Percentiles rank a stretch among this genome's conserved stretches.
Evolutionary conservation across 306 rosid genomes (phyloP).

Genomic region (Vachellia pachyceras): DNA sequence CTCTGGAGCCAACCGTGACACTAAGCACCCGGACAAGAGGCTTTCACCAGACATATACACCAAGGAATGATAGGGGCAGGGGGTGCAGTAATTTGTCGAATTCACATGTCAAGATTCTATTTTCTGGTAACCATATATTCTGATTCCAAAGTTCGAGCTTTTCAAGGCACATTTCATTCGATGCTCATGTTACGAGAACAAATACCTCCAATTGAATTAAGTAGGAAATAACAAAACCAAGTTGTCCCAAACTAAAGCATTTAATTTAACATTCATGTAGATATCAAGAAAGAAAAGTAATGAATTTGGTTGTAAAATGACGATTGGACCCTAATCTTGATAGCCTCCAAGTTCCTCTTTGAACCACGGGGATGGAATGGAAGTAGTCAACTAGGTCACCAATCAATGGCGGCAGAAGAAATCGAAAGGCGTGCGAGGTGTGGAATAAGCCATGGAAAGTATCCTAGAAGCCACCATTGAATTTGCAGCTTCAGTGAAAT

Average conservation of each 20-base stretch:
- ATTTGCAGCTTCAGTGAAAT: constrained; percentile 82
- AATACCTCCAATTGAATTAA: background rate
- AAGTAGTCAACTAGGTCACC: too few relatives aligned
- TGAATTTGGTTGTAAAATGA: constrained; percentile 14
- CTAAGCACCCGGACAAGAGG: background rate
- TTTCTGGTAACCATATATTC: background rate
- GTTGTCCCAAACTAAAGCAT: background rate
- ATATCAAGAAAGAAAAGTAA: background rate
- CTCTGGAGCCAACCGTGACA: too few relatives aligned
- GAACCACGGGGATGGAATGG: background rate
- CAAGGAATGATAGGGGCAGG: background rate
- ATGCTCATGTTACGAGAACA: background rate
- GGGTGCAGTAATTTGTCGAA: background rate
- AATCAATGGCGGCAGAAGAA: constrained; percentile 67
- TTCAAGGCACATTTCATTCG: background rate
- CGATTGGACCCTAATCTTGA: background rate
- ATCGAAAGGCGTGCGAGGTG: constrained; percentile 67
- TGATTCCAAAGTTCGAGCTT: background rate
- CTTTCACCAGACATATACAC: background rate
- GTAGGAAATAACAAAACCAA: background rate
- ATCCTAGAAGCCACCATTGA: constrained; percentile 61
- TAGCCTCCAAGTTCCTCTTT: background rate
- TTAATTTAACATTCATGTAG: background rate
- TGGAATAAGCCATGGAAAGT: constrained; percentile 68
- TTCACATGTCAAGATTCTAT: background rate